phyloP scores from a whole-genome alignment of 306 rosid species.

The Canavalia gladiata region DNA sequence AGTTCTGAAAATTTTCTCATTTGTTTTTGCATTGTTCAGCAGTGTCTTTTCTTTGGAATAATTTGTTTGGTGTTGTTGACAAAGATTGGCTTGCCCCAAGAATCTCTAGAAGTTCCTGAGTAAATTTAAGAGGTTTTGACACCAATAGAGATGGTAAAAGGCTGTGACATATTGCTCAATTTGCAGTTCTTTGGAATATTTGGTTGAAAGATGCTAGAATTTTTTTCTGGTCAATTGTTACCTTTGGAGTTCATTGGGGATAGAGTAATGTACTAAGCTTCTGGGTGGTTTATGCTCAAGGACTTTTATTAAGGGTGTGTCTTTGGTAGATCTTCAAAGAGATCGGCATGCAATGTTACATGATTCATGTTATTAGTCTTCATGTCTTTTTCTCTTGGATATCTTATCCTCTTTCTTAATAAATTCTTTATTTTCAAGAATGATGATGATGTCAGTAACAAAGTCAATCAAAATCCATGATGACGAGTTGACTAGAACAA shows the following conservation, averaged over 20 bases:
- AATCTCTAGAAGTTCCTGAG: not conserved
- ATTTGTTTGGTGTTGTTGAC: not conserved
- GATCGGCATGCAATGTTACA: not conserved
- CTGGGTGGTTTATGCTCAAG: not conserved
- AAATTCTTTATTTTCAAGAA: not conserved
- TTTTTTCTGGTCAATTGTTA: not conserved
- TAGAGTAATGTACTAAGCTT: not conserved
- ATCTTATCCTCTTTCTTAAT: not conserved
- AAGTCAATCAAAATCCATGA: constrained; percentile 16
- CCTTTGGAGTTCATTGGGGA: not conserved
- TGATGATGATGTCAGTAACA: not conserved
- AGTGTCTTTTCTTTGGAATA: too few relatives aligned
- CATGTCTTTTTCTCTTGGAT: not conserved
- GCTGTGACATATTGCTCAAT: not conserved
- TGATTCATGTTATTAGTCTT: not conserved
- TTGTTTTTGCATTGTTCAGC: not conserved
- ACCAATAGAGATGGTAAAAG: not conserved
- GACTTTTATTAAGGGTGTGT: too few relatives aligned
- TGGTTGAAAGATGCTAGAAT: not conserved
- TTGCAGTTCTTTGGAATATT: not conserved
- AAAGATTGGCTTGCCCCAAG: not conserved
- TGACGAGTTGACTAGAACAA: constrained; percentile 5
- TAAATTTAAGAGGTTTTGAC: not conserved
- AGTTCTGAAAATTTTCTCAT: not conserved
- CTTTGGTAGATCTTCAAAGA: not conserved